Conservation (phyloP, 2,329 filamentous ascomycete species). For the Cladosporium cucumerinum region DNA sequence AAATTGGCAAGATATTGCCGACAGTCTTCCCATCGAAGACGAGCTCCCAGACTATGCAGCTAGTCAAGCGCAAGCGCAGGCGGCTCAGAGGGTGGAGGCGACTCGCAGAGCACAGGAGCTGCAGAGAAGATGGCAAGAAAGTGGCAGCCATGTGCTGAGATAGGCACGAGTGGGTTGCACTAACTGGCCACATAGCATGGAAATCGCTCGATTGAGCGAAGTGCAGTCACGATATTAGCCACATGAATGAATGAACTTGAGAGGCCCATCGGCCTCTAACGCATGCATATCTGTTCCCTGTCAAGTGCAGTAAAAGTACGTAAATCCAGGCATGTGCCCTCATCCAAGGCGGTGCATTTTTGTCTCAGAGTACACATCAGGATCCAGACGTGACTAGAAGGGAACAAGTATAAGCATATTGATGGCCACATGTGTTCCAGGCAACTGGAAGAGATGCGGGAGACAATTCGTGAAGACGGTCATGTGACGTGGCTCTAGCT, state of each 20-base stretch:
- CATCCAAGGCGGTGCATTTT: not conserved
- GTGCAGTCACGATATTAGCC: not conserved
- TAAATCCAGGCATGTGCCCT: not conserved
- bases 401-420: not conserved
- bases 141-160: constrained; percentile 15
- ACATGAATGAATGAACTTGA: not conserved
- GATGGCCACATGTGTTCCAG: too few species aligned
- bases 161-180: not conserved
- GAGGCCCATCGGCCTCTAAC: not conserved
- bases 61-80: constrained; percentile 46
- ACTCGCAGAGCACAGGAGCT: constrained; percentile 44
- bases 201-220: not conserved
- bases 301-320: not conserved
- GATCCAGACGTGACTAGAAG: not conserved
- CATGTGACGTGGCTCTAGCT: not conserved
- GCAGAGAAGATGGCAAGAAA: constrained; percentile 42
- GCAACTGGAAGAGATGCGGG: too few species aligned
- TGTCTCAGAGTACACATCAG: not conserved
- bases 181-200: not conserved
- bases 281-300: not conserved
- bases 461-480: not conserved
- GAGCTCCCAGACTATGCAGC: constrained; percentile 46
- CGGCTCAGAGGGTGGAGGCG: constrained; percentile 39
- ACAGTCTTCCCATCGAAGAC: constrained; percentile 30
- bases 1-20: constrained; percentile 21